Percentiles rank a stretch among this genome's conserved stretches.
These are phyloP conservation scores for Backusella psychrophila DNA, from an alignment of 192 early-diverging fungal genomes.

Conservation along the genomic window DNA sequence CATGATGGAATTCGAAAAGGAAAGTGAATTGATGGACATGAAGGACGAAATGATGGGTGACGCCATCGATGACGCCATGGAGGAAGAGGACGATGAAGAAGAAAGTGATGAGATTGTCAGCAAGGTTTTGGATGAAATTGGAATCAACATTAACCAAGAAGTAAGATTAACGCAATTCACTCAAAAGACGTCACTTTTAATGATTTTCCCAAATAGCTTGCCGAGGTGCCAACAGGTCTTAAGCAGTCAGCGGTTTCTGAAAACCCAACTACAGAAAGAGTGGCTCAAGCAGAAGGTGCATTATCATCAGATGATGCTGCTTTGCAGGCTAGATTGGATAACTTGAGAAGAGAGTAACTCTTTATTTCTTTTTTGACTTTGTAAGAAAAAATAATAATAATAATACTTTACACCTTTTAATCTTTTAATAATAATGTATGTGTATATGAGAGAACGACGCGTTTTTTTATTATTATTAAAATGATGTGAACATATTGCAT, in stretches of 20 bases:
- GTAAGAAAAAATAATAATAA: neutral
- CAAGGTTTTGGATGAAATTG: conserved; percentile 95
- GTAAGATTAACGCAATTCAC: conserved; percentile 44
- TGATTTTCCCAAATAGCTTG: conserved; percentile 31
- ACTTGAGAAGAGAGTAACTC: conserved; percentile 78
- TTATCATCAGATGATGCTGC: conserved; percentile 72
- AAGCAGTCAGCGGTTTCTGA: conserved; percentile 32
- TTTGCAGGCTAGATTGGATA: conserved; percentile 86
- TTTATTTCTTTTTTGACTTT: neutral
- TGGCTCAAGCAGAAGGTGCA: conserved; percentile 52
- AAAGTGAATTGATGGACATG: conserved; percentile 98
- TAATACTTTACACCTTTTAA: neutral
- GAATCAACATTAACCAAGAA: conserved; percentile 72
- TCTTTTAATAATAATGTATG: neutral
- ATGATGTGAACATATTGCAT: too few relatives aligned
- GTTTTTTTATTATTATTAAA: neutral
- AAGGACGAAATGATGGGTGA: conserved; percentile 99
- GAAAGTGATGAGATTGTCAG: conserved; percentile 89
- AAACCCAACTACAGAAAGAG: conserved; percentile 37
- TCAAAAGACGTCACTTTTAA: neutral
- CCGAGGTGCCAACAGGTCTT: conserved; percentile 45
- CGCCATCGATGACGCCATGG: conserved; percentile 95
- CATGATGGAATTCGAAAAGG: conserved; percentile 97
- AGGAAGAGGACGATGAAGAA: conserved; percentile 90
- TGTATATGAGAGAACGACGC: neutral